Evolutionary conservation across 2,329 filamentous ascomycete species (phyloP), one percentile per base, ranked within the genome.

Genomic region (Sordariomycetes sp.): DNA sequence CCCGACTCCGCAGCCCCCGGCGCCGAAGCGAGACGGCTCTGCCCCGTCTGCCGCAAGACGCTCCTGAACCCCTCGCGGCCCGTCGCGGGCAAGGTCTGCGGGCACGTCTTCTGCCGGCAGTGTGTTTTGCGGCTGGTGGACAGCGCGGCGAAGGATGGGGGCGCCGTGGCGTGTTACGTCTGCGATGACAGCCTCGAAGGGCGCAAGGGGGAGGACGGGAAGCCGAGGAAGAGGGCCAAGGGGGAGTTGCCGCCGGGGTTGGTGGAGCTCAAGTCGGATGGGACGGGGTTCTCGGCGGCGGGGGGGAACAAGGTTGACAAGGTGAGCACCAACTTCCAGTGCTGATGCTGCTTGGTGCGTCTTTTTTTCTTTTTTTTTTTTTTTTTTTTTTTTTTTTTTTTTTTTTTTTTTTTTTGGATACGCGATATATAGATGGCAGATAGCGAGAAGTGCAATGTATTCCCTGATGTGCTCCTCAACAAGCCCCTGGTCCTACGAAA

Each of bases 241-340:
- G 78, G 83, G 39, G 81, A 74, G 56, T 77, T 86, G 39, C 82
- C 77, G 59, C 81, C 85, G 0, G 91, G 91, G 0, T 67, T 96
- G 36, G 85, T 96, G 2, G 82, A 87, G 65, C 79, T 97, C 54
- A 84, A 81, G 62, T 89, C 86, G 39, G 92, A 96, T 64, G 92
- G 92, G 0, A 97, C 92, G 0, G 92, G 92, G 0, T 97, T 96
- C 70, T 91, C 92, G 4, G 87, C 89, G 4, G 85, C 86, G n/a
- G 92, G 94, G 2, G 80, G 81, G 55, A 95, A 87, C 65, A 81
- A 88, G 64, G 90, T 95, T 17, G 87, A 87, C 70, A 94, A 85
- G 68, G 73, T 79, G 3, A 86, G 87, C 0, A 83, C 95, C 20
- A 86, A 85, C 0, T 96, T 96, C 69, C 89, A 95, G 67, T 92